A percentile compares a stretch with the other conserved stretches of the same genome.
These are phyloP conservation scores for Parastagonospora nodorum DNA, from an alignment of 2,329 filamentous ascomycete genomes.

Conservation along the genomic window DNA sequence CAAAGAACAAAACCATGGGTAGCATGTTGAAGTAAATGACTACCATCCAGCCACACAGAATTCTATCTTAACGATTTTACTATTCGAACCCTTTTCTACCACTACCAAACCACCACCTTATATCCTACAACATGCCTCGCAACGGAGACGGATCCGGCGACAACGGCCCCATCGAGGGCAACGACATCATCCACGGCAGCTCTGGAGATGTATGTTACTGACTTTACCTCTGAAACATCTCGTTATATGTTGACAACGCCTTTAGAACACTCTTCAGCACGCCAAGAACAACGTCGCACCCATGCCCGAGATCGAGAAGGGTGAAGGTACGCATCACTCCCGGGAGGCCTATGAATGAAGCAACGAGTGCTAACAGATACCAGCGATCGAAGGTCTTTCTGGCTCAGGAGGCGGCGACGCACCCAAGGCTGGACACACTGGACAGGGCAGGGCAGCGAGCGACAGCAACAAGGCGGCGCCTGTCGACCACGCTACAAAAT, in stretches of 20 bases:
- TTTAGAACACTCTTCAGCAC: conserved; percentile 40
- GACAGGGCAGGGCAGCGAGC: conserved; percentile 16
- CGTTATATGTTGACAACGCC: background rate
- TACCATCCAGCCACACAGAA: background rate
- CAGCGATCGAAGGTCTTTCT: conserved; percentile 41
- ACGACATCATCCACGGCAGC: conserved; percentile 44
- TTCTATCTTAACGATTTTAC: background rate
- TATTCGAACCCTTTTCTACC: background rate
- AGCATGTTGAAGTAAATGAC: background rate
- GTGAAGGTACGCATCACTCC: conserved; percentile 35
- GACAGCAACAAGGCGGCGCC: conserved; percentile 26
- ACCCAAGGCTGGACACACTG: conserved; percentile 15
- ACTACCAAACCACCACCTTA: background rate
- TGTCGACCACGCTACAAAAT: conserved; percentile 28
- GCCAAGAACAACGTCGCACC: conserved; percentile 47
- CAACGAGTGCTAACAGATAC: conserved; percentile 4
- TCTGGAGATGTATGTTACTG: conserved; percentile 36
- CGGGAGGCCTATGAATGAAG: background rate
- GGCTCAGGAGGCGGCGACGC: conserved; percentile 40
- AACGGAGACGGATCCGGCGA: conserved; percentile 48
- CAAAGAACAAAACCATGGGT: background rate
- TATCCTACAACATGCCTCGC: conserved; percentile 43
- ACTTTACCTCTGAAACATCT: background rate
- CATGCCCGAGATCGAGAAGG: conserved; percentile 46
- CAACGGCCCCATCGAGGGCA: conserved; percentile 47